Evolutionary conservation across 495 filamentous ascomycete species (phyloP), one percentile per base, ranked within the genome.

Genomic region (Hypoxylon fuscum): DNA sequence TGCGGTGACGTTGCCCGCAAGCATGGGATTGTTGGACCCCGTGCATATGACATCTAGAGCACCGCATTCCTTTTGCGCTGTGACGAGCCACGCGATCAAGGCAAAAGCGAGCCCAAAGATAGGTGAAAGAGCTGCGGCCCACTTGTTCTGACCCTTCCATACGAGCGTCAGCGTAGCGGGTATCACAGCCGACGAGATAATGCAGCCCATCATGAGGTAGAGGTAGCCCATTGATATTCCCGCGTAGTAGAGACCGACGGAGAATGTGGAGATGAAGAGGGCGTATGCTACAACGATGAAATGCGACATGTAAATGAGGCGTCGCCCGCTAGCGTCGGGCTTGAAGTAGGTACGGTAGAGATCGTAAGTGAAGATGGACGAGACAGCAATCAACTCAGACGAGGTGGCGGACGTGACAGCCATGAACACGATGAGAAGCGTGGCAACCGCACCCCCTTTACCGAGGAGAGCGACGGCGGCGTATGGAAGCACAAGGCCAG

Each of bases 281-380:
- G 90, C 90, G 68, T 92, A 98, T 9, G 79, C 77, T 21, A 93
- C 72, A 51, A 95, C 93, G 60, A 87, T 84, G 46, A 81, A 68
- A 70, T 98, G 94, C 21, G 88, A 90, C 79, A 93, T 90, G 76
- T 89, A 92, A 46, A 98, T 96, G 4, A 98, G 85, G 25, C 81
- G 85, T 74, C 86, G 88, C 32, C 93, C 93, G 66, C 84, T 86
- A 34, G 89, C 85, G 2, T 78, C 62, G 1, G 83, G 84, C 47
- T 87, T 84, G 72, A 87, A 73, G 67, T 87, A 87, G 8, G 83
- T 85, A 47, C 92, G 87, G 75, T 93, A 95, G 51, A 97, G 85
- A 72, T 98, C 94, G 69, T 97, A 98, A 34, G 93, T 97, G 76
- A 88, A 89, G 74, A 98, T 96, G 22, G 89, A 93, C 17, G 90